Evolutionary conservation across 1,139 yeast genomes (phyloP), one percentile per base, ranked within the genome.

Genomic region (Tardiomyces blankii): DNA sequence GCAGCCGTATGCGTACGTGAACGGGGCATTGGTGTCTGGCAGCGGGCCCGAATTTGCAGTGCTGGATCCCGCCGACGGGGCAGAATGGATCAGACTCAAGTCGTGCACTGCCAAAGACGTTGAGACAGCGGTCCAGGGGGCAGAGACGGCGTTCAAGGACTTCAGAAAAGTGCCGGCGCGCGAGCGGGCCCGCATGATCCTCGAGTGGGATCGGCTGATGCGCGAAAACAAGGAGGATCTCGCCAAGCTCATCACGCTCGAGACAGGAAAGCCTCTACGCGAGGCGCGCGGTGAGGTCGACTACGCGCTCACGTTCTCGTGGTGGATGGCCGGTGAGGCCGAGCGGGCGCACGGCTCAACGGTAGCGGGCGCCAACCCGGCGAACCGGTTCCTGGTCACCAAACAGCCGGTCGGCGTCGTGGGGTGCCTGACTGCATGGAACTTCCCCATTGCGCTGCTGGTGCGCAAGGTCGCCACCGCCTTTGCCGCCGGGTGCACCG

Each of bases 391-490:
- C 65, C 16, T 30, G 11, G 68, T 74, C 44, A 70, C 70, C 56
- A 66, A 71, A 50, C 88, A 82, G 66, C 87, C 91, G 50, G 62
- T 82, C 54, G 89, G 89, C 59, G 89, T 82, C 43, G 80, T 86
- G 66, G 91, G 89, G 49, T 85, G 80, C 64, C 79, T 82, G 55
- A 81, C 84, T 56, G 93, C 94, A 55, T 84, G 94, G 94, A 84
- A 84, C 67, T 85, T 83, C 78, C 94, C 94, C 54, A 67, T 85
- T 54, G 70, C 82, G 63, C 82, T 85, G 87, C 78, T 82, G 70
- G 68, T 88, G 16, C 85, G 94, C 94, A 84, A 84, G 69, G 70
- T 84, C 51, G 91, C 84, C 49, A 94, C 95, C 46, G 91, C 89
- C 47, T 68, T 85, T 56, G 86, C 87, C 49, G 72, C 87, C 49